These are phyloP conservation scores for Cladosporium sp. DNA, from an alignment of 2,329 filamentous ascomycete genomes.

Conservation along the genomic window DNA sequence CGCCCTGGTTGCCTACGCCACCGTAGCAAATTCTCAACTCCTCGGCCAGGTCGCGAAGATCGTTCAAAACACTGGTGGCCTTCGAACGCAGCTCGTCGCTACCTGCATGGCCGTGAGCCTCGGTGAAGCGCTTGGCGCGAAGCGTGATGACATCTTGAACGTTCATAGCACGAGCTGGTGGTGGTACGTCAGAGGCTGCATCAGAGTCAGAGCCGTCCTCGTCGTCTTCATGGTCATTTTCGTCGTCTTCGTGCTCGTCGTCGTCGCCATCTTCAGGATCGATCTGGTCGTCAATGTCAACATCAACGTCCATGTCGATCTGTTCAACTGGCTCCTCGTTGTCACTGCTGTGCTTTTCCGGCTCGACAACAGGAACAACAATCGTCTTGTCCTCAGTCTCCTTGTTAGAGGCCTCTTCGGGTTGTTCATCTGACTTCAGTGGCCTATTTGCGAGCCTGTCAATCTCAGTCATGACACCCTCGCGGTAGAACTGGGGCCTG, in stretches of 20 bases:
- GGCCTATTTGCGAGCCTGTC: conserved; percentile 63
- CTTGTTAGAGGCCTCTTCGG: neutral
- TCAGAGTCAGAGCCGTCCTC: conserved; percentile 39
- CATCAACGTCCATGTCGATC: conserved; percentile 56
- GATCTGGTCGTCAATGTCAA: conserved; percentile 29
- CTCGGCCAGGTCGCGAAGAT: conserved; percentile 65
- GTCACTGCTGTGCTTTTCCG: conserved; percentile 35
- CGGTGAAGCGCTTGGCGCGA: conserved; percentile 77
- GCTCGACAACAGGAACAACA: conserved; percentile 16
- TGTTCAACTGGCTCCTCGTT: conserved; percentile 22
- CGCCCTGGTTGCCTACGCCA: conserved; percentile 34
- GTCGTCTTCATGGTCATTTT: conserved; percentile 22
- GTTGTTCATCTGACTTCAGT: conserved; percentile 18
- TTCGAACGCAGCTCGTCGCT: conserved; percentile 72
- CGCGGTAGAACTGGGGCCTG: conserved; percentile 92
- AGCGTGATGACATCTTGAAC: conserved; percentile 69
- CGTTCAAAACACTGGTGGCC: conserved; percentile 68
- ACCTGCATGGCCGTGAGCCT: conserved; percentile 73
- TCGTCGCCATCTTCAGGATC: conserved; percentile 20
- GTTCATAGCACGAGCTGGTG: conserved; percentile 36
- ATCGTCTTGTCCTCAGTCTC: conserved; percentile 8
- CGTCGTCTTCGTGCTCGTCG: conserved; percentile 18
- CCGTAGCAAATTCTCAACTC: conserved; percentile 71
- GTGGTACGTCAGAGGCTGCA: conserved; percentile 40
- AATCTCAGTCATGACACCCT: conserved; percentile 92